A percentile compares a stretch with the other conserved stretches of the same genome.
phyloP scores from a whole-genome alignment of 176 grass and related monocot species.

The Oryza punctata region DNA sequence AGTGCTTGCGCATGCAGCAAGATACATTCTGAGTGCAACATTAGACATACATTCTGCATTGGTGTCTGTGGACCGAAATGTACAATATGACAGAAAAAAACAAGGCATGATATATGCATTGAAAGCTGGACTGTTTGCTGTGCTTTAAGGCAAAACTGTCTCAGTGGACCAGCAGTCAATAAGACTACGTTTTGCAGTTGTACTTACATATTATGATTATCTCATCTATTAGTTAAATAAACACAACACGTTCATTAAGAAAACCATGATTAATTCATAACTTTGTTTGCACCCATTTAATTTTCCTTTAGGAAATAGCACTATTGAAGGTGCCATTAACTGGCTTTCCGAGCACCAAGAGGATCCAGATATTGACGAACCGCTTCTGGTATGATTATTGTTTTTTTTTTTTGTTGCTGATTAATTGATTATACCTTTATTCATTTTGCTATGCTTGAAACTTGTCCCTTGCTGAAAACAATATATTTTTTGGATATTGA shows the following conservation, averaged over 20 bases:
- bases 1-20: background rate
- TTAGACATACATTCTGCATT: background rate
- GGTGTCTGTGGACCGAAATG: background rate
- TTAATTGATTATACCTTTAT: background rate
- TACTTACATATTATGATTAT: background rate
- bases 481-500: background rate
- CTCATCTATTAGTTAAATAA: conserved; percentile 8
- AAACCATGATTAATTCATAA: background rate
- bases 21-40: background rate
- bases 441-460: background rate
- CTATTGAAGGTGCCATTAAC: conserved; percentile 92
- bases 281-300: background rate
- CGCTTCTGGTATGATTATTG: conserved; percentile 82
- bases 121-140: background rate
- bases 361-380: conserved; percentile 93
- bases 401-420: background rate
- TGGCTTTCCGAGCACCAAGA: conserved; percentile 99
- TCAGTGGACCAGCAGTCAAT: conserved; percentile 2
- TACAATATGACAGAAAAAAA: background rate
- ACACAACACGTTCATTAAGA: background rate
- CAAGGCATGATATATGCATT: background rate
- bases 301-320: conserved; percentile 87
- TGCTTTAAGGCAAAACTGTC: conserved; percentile 2
- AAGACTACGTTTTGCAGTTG: background rate
- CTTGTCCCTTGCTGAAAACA: background rate